Evolutionary conservation across 257 asterid species (phyloP).

Genomic region (Solanum lignicaule): DNA sequence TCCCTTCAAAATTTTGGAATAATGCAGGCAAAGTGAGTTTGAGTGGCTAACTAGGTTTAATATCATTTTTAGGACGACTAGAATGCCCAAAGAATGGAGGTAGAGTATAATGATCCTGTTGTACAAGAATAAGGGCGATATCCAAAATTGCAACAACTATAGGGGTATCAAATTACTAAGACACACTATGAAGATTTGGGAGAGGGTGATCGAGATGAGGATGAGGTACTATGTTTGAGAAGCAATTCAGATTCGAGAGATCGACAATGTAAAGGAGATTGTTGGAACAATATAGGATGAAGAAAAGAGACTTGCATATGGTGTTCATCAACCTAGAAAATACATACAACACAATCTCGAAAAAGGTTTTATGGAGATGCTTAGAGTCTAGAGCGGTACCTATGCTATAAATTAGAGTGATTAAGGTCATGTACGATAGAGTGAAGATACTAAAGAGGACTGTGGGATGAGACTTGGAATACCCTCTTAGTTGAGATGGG

Average conservation of each 20-base stretch:
- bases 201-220: not conserved
- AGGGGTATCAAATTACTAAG: not conserved
- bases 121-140: not conserved
- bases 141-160: not conserved
- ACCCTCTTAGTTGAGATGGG: not conserved
- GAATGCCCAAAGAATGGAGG: not conserved
- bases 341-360: not conserved
- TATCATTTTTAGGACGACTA: not conserved
- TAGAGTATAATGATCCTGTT: not conserved
- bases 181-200: not conserved
- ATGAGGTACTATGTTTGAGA: not conserved
- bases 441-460: not conserved
- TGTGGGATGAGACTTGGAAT: not conserved
- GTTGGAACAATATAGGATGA: not conserved
- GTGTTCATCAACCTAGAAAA: not conserved
- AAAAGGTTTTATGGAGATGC: not conserved
- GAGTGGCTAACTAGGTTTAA: not conserved
- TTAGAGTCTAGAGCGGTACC: not conserved
- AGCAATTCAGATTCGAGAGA: not conserved
- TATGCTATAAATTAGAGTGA: not conserved
- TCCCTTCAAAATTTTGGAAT: not conserved
- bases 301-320: not conserved
- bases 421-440: not conserved
- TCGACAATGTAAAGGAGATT: not conserved
- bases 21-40: not conserved